Base-by-base conservation (phyloP, 352 stramenopile species). In the Chrysophaeum taylorii region DNA sequence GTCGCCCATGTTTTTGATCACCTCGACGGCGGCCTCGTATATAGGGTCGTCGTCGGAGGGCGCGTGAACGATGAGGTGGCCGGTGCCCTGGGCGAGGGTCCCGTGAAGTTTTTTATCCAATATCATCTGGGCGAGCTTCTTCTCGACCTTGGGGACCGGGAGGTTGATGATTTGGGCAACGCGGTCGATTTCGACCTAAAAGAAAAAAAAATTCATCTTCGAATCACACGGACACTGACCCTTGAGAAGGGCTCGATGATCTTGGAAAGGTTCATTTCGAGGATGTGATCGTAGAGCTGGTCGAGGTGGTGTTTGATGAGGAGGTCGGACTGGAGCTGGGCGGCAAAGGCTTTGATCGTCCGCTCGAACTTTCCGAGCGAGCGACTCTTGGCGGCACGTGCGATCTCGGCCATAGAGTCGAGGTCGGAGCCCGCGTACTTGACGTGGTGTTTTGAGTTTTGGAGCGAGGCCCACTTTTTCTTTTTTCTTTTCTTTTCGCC, bases 111-210 rank as follows among this genome's bases (percentile, higher is more conserved):
- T 98, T 74, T 94, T 92, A 84, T 99, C 95, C 72, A 99, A 79
- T 75, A 99, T 98, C 95, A 99, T 99, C 82, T 98, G 94, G 67
- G 90, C 97, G 31, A 99, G 85, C 82, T 97, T 99, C 53, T 82
- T 82, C 73, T 93, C 83, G 50, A 92, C 79, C 0, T 79, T 62
- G 12, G 53, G 29, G 37, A 89, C 29, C 23, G 92, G 88, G 71
- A 99, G 86, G 69, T 98, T 93, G 84, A 99, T 99, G 42, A 98
- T 78, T 69, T 89, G 87, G 12, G 95, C 93, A 35, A 99, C 90
- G 78, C 98, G 94, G 54, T 82, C 83, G 63, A 99, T 95, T 79
- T 99, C 92, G 36, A 97, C 90, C 31, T 73, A 70, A 48, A 75
- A 81, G 63, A 80, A 86, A 48, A 48, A 48, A 21, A 48, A 48